Conservation (phyloP, 805 yeast species). For the Teunomyces funiuensis region DNA sequence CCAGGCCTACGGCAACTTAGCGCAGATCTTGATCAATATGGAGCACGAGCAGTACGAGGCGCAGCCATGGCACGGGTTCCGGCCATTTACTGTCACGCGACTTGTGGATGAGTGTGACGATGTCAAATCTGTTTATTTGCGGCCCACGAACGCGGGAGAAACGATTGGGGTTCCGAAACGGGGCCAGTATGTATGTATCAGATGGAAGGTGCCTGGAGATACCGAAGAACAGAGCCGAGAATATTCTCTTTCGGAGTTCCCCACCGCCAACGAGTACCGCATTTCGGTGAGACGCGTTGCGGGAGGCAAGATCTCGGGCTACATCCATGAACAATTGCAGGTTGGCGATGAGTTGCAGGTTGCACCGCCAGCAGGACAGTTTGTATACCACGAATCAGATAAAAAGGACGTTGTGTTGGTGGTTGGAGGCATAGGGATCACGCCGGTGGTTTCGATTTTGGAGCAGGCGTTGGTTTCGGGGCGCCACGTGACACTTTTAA, state of each 20-base stretch:
- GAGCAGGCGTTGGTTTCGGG: slow-evolving; percentile 37
- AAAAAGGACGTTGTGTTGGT: slow-evolving; percentile 39
- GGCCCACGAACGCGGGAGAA: slow-evolving; percentile 35
- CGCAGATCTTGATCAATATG: slow-evolving; percentile 55
- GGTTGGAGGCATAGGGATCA: slow-evolving; percentile 68
- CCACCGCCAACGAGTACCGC: slow-evolving; percentile 42
- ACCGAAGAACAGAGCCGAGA: slow-evolving; percentile 51
- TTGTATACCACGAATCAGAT: slow-evolving; percentile 32
- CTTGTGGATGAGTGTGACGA: slow-evolving; percentile 44
- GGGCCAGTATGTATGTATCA: slow-evolving; percentile 48
- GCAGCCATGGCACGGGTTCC: slow-evolving; percentile 57
- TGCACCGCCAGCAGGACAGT: slow-evolving; percentile 61
- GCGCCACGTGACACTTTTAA: slow-evolving; percentile 30
- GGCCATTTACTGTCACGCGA: slow-evolving; percentile 46
- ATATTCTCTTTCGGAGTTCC: slow-evolving; percentile 53
- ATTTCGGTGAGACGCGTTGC: slow-evolving; percentile 55
- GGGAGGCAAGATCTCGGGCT: slow-evolving; percentile 52
- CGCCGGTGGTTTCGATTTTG: slow-evolving; percentile 58
- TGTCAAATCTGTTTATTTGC: slow-evolving; percentile 53
- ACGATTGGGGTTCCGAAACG: slow-evolving; percentile 27
- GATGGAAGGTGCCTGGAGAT: slow-evolving; percentile 34
- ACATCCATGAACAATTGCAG: slow-evolving; percentile 46
- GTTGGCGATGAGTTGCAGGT: slow-evolving; percentile 50
- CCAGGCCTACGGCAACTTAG: slow-evolving; percentile 62
- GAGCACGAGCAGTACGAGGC: slow-evolving; percentile 49